Percentiles rank a stretch among this genome's conserved stretches.
Conservation (phyloP, 2,329 filamentous ascomycete species). For the Aspergillus vadensis region DNA sequence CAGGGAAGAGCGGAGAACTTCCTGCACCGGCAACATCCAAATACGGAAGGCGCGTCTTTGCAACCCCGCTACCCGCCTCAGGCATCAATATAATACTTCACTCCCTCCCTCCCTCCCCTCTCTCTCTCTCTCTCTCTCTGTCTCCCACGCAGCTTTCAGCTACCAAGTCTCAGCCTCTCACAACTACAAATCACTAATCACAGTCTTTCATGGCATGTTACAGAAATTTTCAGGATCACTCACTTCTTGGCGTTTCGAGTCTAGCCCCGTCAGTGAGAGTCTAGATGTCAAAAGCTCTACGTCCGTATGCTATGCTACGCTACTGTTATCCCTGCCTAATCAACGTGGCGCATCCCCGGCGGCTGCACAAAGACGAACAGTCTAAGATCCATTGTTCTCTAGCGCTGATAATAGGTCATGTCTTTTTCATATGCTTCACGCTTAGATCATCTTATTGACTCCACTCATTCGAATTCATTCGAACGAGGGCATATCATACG, state of each 20-base stretch:
- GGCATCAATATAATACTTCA: not conserved
- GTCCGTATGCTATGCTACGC: not conserved
- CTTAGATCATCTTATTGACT: not conserved
- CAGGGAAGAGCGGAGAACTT: not conserved
- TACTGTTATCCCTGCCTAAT: not conserved
- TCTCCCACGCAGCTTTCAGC: too few relatives aligned
- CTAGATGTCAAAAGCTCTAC: not conserved
- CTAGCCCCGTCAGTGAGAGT: not conserved
- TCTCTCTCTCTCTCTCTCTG: too few relatives aligned
- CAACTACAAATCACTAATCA: not conserved
- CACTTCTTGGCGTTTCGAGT: not conserved
- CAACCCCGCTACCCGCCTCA: not conserved
- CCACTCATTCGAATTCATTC: not conserved
- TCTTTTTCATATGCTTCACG: not conserved
- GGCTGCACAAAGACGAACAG: not conserved
- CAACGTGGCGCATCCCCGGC: not conserved
- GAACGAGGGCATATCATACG: conserved; percentile 46
- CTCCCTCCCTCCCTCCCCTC: too few relatives aligned
- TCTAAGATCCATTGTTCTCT: not conserved
- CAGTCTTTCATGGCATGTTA: not conserved
- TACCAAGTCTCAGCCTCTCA: not conserved
- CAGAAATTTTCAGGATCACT: not conserved
- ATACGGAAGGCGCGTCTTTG: not conserved
- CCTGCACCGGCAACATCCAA: not conserved
- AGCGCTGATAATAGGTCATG: not conserved